Evolutionary conservation across 2,329 filamentous ascomycete genomes (phyloP).

Genomic region (Stemphylium lycopersici): DNA sequence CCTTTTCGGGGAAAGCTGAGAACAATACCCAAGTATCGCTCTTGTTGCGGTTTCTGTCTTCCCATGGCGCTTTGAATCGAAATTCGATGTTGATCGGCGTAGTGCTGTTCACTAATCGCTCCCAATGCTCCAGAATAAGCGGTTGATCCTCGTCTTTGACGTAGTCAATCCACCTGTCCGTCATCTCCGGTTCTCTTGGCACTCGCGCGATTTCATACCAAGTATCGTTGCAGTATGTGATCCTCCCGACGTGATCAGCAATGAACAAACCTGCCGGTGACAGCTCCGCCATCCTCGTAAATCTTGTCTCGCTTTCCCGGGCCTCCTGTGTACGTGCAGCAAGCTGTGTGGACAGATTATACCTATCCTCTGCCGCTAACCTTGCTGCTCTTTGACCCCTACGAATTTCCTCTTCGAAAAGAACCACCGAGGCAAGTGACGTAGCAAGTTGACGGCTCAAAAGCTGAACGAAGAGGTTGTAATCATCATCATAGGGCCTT

Average conservation of each 20-base stretch:
- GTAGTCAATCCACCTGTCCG: slow-evolving; percentile 74
- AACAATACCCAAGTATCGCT: slow-evolving; percentile 78
- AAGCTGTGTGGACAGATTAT: slow-evolving; percentile 77
- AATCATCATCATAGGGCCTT: slow-evolving; percentile 80
- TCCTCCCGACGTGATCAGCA: slow-evolving; percentile 71
- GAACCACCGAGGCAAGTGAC: slow-evolving; percentile 78
- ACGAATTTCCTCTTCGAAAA: slow-evolving; percentile 83
- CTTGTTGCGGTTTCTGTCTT: slow-evolving; percentile 61
- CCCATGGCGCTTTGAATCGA: slow-evolving; percentile 72
- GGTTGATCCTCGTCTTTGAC: slow-evolving; percentile 70
- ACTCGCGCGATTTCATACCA: slow-evolving; percentile 73
- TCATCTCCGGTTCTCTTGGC: slow-evolving; percentile 62
- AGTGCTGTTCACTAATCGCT: slow-evolving; percentile 65
- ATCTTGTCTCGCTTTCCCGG: slow-evolving; percentile 72
- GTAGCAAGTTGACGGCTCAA: slow-evolving; percentile 78
- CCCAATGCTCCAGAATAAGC: slow-evolving; percentile 67
- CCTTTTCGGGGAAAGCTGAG: slow-evolving; percentile 75
- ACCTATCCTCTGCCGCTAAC: slow-evolving; percentile 75
- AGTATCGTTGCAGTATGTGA: slow-evolving; percentile 82
- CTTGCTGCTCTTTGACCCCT: slow-evolving; percentile 75
- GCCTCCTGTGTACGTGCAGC: slow-evolving; percentile 65
- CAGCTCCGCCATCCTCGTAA: slow-evolving; percentile 84
- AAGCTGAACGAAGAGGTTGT: slow-evolving; percentile 76
- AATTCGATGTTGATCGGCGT: slow-evolving; percentile 73
- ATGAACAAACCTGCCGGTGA: slow-evolving; percentile 87